phyloP scores from a whole-genome alignment of 2,329 filamentous ascomycete species.

The Uncinocarpus reesii region DNA sequence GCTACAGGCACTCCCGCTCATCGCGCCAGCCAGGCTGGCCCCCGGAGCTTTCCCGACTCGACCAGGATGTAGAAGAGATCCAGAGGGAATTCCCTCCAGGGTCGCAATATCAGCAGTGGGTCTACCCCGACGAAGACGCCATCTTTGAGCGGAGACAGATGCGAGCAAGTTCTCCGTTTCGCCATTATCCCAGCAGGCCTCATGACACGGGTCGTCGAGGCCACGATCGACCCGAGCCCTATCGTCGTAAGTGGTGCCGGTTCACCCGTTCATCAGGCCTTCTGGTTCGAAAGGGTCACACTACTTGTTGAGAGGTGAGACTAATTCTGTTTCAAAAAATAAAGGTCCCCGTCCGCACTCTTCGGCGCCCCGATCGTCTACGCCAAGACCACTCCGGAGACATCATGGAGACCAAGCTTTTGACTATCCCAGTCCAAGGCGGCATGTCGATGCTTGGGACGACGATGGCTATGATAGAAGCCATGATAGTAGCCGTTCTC shows the following conservation, averaged over 20 bases:
- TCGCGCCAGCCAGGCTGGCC: background rate
- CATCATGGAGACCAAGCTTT: background rate
- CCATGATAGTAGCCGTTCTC: background rate
- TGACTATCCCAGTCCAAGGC: background rate
- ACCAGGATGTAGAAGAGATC: constrained; percentile 65
- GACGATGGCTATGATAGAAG: background rate
- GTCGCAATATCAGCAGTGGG: constrained; percentile 25
- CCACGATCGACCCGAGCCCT: background rate
- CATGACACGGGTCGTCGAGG: background rate
- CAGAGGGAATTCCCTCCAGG: constrained; percentile 74
- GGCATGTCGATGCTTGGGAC: background rate
- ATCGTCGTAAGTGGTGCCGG: background rate
- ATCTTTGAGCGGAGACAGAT: constrained; percentile 2
- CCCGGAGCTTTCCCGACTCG: constrained; percentile 31
- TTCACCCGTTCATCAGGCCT: background rate
- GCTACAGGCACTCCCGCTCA: background rate
- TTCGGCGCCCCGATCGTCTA: background rate
- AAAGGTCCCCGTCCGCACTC: background rate
- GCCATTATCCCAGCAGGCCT: background rate
- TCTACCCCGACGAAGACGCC: background rate
- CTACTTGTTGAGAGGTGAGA: background rate
- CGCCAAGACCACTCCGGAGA: background rate
- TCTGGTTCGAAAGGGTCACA: too few relatives aligned
- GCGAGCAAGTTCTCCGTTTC: background rate
- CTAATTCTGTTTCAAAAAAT: background rate